phyloP scores from a whole-genome alignment of 352 stramenopile genomes.

The Globisporangium heterothallicum region DNA sequence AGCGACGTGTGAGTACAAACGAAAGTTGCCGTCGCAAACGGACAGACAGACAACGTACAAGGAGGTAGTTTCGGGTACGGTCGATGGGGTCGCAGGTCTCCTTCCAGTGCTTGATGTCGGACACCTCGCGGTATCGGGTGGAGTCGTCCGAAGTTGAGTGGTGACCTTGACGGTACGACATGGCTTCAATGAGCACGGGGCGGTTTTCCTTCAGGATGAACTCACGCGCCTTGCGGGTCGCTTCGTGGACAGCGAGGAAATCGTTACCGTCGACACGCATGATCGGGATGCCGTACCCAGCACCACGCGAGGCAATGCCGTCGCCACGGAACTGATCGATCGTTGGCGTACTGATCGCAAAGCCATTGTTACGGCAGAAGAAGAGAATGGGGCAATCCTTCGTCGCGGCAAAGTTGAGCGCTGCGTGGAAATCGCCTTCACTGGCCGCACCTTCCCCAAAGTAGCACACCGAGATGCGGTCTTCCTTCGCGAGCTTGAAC shows the following conservation, averaged over 20 bases:
- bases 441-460: constrained; percentile 97
- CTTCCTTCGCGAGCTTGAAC: constrained; percentile 92
- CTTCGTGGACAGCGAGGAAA: constrained; percentile 94
- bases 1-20: too few relatives aligned
- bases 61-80: constrained; percentile 89
- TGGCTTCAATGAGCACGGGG: constrained; percentile 96
- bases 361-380: constrained; percentile 98
- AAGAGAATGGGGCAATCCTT: constrained; percentile 96
- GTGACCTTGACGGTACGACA: constrained; percentile 98
- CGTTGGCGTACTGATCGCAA: constrained; percentile 96
- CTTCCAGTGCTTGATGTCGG: constrained; percentile 92
- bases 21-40: too few relatives aligned
- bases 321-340: constrained; percentile 96
- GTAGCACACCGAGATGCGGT: constrained; percentile 91
- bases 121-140: constrained; percentile 90
- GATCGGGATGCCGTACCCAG: constrained; percentile 94
- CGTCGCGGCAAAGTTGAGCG: constrained; percentile 95
- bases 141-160: constrained; percentile 98
- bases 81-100: constrained; percentile 88
- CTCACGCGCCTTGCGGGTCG: constrained; percentile 84
- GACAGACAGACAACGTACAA: constrained; percentile 38
- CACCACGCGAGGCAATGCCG: constrained; percentile 92
- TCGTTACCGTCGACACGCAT: constrained; percentile 99
- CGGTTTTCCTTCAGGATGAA: constrained; percentile 87
- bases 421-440: constrained; percentile 97